A percentile compares a stretch with the other conserved stretches of the same genome.
Conservation (phyloP, 2,329 filamentous ascomycete species). For the Scytalidium lignicola region DNA sequence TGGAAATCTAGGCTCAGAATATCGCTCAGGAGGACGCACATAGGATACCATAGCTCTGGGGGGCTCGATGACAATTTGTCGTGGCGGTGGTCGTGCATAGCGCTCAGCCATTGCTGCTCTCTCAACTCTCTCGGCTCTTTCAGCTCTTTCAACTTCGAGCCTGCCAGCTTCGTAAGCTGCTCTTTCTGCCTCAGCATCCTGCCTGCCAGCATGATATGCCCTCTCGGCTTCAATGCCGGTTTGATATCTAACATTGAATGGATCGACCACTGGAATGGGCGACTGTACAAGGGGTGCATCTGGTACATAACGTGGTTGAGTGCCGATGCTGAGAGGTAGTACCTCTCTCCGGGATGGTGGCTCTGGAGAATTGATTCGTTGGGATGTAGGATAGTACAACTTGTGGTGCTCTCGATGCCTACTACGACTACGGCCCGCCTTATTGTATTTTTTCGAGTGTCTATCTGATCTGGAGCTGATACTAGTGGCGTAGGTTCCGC, state of each 20-base stretch:
- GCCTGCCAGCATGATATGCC: slow-evolving; percentile 20
- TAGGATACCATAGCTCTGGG: slow-evolving; percentile 5
- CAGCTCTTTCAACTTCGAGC: background rate
- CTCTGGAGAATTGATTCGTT: background rate
- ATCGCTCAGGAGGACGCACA: slow-evolving; percentile 2
- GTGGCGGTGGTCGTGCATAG: slow-evolving; percentile 6
- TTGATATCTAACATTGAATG: slow-evolving; percentile 19
- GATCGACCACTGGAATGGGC: slow-evolving; percentile 7
- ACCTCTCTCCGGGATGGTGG: background rate
- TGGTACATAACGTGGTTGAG: background rate
- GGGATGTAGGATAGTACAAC: slow-evolving; percentile 7
- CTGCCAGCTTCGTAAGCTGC: slow-evolving; percentile 5
- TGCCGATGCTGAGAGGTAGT: background rate
- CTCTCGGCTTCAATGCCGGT: slow-evolving; percentile 23
- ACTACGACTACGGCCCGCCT: slow-evolving; percentile 16
- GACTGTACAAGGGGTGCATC: background rate
- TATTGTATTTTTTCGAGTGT: slow-evolving; percentile 7
- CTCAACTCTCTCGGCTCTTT: slow-evolving; percentile 2
- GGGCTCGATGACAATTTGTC: slow-evolving; percentile 4
- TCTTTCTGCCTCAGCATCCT: slow-evolving; percentile 20
- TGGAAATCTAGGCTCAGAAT: slow-evolving; percentile 10
- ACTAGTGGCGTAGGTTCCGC: slow-evolving; percentile 9
- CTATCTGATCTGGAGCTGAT: slow-evolving; percentile 11
- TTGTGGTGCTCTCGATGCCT: slow-evolving; percentile 14
- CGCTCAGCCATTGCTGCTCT: slow-evolving; percentile 5